Percentiles rank a stretch among this genome's conserved stretches.
phyloP scores from a whole-genome alignment of 371 early-diverging fungal genomes.

The Mucor irregularis region DNA sequence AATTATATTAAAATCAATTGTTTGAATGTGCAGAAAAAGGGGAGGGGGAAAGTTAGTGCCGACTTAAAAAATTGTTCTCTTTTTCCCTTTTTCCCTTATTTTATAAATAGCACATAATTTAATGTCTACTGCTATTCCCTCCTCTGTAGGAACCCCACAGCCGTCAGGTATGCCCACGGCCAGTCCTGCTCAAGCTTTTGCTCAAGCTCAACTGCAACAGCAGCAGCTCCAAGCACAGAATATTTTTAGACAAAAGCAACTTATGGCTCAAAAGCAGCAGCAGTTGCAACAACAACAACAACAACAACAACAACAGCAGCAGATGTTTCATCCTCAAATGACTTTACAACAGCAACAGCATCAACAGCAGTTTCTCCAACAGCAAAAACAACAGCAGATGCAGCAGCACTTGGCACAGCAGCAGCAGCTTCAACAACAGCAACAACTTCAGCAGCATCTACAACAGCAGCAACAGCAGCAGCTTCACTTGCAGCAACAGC shows the following conservation, averaged over 20 bases:
- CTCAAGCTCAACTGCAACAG: conserved; percentile 20
- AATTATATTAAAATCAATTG: too few species aligned
- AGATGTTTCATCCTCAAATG: conserved; percentile 16
- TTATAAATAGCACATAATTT: background rate
- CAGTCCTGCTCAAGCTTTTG: conserved; percentile 24
- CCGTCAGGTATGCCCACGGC: conserved; percentile 18
- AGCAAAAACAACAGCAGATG: conserved; percentile 13
- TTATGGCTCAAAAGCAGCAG: conserved; percentile 18
- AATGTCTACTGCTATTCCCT: conserved; percentile 32
- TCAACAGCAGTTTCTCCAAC: conserved; percentile 7
- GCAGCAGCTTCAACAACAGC: conserved; percentile 19
- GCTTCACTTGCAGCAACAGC: conserved; percentile 6
- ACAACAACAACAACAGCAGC: conserved; percentile 15
- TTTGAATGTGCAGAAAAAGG: background rate
- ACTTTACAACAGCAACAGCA: conserved; percentile 11
- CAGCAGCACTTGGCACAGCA: conserved; percentile 12
- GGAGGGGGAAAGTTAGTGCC: background rate
- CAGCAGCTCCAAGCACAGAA: conserved; percentile 27
- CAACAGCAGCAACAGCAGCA: conserved; percentile 5
- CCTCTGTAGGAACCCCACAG: conserved; percentile 23
- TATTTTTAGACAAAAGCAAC: conserved; percentile 29
- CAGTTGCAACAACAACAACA: conserved; percentile 19
- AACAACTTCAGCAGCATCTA: conserved; percentile 4
- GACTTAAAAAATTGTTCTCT: background rate
- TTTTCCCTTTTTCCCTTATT: conserved; percentile 2